Evolutionary conservation across 352 stramenopile genomes (phyloP).

Genomic region (Globisporangium okanoganense): DNA sequence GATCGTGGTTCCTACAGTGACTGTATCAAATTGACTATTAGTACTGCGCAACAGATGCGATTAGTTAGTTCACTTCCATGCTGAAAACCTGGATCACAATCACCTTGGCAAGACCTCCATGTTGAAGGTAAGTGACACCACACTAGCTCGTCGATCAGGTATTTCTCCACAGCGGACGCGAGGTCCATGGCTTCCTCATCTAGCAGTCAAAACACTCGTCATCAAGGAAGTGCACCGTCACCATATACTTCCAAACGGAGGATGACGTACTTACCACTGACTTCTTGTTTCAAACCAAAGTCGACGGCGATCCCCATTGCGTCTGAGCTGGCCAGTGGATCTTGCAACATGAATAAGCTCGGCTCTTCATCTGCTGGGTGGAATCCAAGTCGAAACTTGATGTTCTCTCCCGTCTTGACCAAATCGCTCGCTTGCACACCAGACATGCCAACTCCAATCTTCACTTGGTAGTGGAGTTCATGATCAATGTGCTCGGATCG

Average conservation of each 20-base stretch:
- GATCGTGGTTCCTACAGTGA: conserved; percentile 10
- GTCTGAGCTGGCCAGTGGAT: conserved; percentile 13
- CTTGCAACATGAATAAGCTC: background rate
- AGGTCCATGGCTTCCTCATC: conserved; percentile 57
- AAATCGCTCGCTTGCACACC: background rate
- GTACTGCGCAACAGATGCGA: conserved; percentile 4
- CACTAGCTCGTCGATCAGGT: conserved; percentile 34
- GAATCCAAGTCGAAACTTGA: conserved; percentile 41
- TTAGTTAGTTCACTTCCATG: background rate
- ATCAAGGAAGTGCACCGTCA: background rate
- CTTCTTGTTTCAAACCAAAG: conserved; percentile 32
- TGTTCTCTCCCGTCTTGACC: conserved; percentile 11
- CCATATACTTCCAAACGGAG: background rate
- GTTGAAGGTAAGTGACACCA: conserved; percentile 29
- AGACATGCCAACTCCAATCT: conserved; percentile 20
- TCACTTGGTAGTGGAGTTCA: conserved; percentile 37
- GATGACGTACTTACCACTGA: conserved; percentile 17
- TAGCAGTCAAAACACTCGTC: conserved; percentile 9
- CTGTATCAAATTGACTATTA: conserved; percentile 5
- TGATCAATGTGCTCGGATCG: conserved; percentile 17
- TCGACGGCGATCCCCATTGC: conserved; percentile 24
- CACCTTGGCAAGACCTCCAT: conserved; percentile 39
- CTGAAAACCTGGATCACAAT: background rate
- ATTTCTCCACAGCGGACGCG: conserved; percentile 35
- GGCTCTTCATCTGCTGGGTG: conserved; percentile 18